Conservation (phyloP, 179 eudicot species). For the Beta lomatogona region DNA sequence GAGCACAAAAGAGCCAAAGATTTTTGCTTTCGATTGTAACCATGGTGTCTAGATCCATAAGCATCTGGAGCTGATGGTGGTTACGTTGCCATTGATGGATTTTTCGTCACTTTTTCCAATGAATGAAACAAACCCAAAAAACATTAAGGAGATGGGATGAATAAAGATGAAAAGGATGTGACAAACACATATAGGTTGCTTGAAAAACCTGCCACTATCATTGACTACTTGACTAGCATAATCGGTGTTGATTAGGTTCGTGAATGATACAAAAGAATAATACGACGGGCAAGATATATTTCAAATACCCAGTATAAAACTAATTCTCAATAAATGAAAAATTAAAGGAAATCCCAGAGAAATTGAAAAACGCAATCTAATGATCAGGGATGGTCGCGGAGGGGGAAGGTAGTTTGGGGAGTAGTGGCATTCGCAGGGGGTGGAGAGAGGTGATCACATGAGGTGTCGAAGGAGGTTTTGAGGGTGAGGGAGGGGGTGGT, state of each 20-base stretch:
- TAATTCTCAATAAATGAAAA: background rate
- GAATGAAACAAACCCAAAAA: background rate
- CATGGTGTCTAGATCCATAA: conserved; percentile 47
- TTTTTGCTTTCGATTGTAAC: conserved; percentile 80
- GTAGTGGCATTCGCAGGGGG: no score
- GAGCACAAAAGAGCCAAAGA: conserved; percentile 85
- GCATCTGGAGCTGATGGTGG: conserved; percentile 34
- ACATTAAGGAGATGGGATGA: background rate
- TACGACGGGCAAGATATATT: background rate
- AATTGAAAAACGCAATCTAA: no score
- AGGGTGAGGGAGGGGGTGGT: no score
- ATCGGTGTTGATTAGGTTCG: background rate
- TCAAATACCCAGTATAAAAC: background rate
- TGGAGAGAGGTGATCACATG: no score
- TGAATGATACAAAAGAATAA: background rate
- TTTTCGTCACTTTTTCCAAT: background rate
- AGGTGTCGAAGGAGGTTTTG: no score
- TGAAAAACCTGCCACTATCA: background rate
- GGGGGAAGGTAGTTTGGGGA: no score
- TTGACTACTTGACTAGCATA: no score
- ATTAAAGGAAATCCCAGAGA: background rate
- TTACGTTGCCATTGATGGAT: conserved; percentile 35
- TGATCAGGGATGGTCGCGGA: no score
- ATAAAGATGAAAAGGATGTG: background rate
- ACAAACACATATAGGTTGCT: background rate